Base-by-base conservation (phyloP, 306 rosid species). In the Ochetophila trinervis region DNA sequence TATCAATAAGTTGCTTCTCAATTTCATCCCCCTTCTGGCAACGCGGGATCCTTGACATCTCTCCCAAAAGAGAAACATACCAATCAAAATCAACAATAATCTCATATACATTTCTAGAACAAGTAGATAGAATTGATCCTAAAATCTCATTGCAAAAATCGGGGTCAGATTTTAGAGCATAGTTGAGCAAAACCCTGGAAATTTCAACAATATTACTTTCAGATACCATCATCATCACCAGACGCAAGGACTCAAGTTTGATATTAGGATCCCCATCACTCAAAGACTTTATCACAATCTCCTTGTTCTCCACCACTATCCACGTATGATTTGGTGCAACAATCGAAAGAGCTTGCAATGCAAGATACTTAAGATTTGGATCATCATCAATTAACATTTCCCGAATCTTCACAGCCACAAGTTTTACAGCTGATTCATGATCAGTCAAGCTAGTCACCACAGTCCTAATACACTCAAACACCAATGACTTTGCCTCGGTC, bases 331-430 rank as follows among this genome's bases (percentile, higher is more conserved):
- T 73, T 7, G 75, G 62, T 1, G 80, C 87, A 50, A 84, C 76
- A 58, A 79, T 83, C 0, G 84, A 86, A 57, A 87, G 94, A 0
- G 86, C 97, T 1, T 87, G 91, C 76, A 93, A 63, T 10, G 89
- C 98, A 63, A 93, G 94, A 84, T 86, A 93, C 83, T 83, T 90
- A 4, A 89, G 86, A 86, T 93, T 93, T 3, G 90, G 94, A 75
- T 91, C 97, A 73, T 86, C 86, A 36, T 88, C 96, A 48, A 73
- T 75, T 79, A 91, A 20, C 70, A 91, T 83, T 71, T 91, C 97
- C 79, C 74, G 67, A 66, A 86, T 68, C 74, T 79, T 88, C 32
- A 20, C 73, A 50, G 80, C 88, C 0, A 88, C 97, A 34, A 93
- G 86, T 74, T 76, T 86, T 79, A 87, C 88, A 2, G 96, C 99